These are phyloP conservation scores for Chimonanthus salicifolius DNA, from an alignment of 164 flowering plant genomes.

Conservation along the genomic window DNA sequence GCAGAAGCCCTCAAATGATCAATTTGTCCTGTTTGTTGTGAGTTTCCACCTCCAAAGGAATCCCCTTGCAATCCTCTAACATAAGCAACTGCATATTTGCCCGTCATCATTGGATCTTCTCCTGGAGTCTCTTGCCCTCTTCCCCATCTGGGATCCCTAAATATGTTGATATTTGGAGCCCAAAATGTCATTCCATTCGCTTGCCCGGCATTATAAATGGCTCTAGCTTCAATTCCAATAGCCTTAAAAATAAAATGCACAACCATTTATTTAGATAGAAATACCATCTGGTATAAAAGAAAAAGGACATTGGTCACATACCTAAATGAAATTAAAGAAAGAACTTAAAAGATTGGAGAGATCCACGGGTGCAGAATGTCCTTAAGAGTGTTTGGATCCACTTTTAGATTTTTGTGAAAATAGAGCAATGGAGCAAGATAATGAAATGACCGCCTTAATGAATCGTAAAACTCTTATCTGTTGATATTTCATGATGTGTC, in stretches of 20 bases:
- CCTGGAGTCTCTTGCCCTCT: constrained; percentile 98
- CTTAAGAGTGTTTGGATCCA: too few species aligned
- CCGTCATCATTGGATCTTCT: constrained; percentile 65
- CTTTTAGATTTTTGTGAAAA: too few species aligned
- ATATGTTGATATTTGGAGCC: constrained; percentile 92
- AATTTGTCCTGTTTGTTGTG: constrained; percentile 26
- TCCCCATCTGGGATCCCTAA: constrained; percentile 97
- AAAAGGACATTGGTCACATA: too few species aligned
- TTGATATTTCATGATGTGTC: too few species aligned
- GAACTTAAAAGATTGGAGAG: too few species aligned
- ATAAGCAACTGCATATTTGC: constrained; percentile 59
- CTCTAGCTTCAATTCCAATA: constrained; percentile 77
- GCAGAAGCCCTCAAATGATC: constrained; percentile 60
- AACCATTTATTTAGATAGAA: not conserved
- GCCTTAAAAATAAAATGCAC: constrained; percentile 29
- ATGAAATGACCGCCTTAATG: too few species aligned
- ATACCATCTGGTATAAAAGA: too few species aligned
- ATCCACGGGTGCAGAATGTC: too few species aligned
- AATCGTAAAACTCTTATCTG: too few species aligned
- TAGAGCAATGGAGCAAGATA: too few species aligned
- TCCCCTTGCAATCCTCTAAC: constrained; percentile 94
- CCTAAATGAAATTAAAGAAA: too few species aligned
- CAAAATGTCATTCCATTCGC: constrained; percentile 91
- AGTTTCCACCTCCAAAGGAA: constrained; percentile 38
- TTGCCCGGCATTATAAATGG: constrained; percentile 77